A percentile compares a stretch with the other conserved stretches of the same genome.
These are phyloP conservation scores for Citrus sp. DNA, from an alignment of 345 rosid genomes.

Conservation along the genomic window DNA sequence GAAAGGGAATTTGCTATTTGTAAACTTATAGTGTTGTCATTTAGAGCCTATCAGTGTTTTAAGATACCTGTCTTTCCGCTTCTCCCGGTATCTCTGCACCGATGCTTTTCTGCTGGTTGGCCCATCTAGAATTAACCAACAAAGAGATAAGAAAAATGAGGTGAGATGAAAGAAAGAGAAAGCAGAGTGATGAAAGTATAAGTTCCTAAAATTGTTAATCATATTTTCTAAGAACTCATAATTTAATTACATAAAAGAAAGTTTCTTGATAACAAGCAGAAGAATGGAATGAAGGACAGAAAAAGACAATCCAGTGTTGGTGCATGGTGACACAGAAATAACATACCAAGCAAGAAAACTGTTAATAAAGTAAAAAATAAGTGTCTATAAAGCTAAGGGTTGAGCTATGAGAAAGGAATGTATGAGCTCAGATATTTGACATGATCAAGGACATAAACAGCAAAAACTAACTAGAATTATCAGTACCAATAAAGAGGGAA, in stretches of 20 bases:
- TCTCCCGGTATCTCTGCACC: slow-evolving; percentile 30
- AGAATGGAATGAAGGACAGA: not conserved
- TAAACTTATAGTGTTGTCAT: slow-evolving; percentile 3
- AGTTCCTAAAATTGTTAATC: no score
- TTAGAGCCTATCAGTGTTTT: slow-evolving; percentile 10
- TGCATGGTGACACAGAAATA: not conserved
- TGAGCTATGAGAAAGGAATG: not conserved
- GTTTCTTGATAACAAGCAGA: not conserved
- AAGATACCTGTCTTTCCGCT: slow-evolving; percentile 33
- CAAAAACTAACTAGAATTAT: not conserved
- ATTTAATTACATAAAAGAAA: not conserved
- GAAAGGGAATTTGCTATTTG: slow-evolving; percentile 14
- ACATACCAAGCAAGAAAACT: not conserved
- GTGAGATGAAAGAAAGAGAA: not conserved
- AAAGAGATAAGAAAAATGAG: not conserved
- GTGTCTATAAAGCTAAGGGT: not conserved
- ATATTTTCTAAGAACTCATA: not conserved
- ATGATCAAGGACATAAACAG: not conserved
- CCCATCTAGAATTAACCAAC: slow-evolving; percentile 20
- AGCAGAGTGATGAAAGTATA: not conserved
- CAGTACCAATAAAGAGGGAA: not conserved
- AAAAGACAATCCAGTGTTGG: not conserved
- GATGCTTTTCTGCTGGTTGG: slow-evolving; percentile 29
- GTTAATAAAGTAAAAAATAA: not conserved
- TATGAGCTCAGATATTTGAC: not conserved